Evolutionary conservation across 345 rosid species (phyloP).

Genomic region (Euphorbia tirucalli): DNA sequence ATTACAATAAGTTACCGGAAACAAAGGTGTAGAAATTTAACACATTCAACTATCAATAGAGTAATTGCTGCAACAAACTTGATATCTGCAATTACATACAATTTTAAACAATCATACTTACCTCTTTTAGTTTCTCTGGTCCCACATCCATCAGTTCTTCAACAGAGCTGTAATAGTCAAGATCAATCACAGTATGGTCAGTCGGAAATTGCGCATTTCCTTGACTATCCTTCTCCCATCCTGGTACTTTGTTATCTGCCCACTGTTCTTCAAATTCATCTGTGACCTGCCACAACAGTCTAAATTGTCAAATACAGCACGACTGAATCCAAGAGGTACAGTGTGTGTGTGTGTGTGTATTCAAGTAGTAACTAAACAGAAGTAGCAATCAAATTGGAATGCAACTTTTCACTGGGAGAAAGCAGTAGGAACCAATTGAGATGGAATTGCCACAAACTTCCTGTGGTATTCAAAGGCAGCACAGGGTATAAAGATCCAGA

Average conservation of each 20-base stretch:
- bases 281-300: conserved; percentile 45
- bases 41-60: not conserved
- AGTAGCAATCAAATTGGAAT: not conserved
- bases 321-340: not conserved
- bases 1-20: not conserved
- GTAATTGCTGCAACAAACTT: not conserved
- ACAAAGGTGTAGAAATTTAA: not conserved
- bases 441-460: not conserved
- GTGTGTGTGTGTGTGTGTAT: too few species aligned
- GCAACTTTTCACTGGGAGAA: not conserved
- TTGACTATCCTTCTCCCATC: conserved; percentile 56
- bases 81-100: not conserved
- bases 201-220: conserved; percentile 54
- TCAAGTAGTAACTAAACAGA: not conserved
- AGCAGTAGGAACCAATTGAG: not conserved
- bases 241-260: conserved; percentile 48
- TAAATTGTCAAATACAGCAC: not conserved
- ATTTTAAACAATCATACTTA: conserved; percentile 26
- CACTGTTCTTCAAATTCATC: conserved; percentile 81
- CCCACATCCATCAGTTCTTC: conserved; percentile 92
- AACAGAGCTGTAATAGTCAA: conserved; percentile 82
- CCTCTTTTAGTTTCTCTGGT: conserved; percentile 88
- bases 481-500: not conserved
- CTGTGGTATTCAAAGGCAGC: not conserved
- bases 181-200: conserved; percentile 59